Evolutionary conservation across 352 stramenopile genomes (phyloP), one percentile per base, ranked within the genome.

Genomic region (Phytophthora pisi): DNA sequence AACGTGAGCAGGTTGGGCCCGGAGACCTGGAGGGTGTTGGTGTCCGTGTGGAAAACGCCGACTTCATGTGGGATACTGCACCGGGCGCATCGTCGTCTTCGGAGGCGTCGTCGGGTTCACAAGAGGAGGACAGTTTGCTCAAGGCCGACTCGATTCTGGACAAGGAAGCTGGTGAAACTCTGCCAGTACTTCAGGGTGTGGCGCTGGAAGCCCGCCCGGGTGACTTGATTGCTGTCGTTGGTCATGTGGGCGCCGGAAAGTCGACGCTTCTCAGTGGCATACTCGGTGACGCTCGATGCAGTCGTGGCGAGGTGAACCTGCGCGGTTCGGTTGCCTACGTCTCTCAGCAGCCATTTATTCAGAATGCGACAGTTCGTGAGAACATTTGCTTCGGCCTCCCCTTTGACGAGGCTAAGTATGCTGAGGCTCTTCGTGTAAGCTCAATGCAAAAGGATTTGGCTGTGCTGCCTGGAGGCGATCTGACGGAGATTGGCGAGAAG

Each of bases 341-440:
- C 45, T 81, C 93, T 11, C 97, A 99, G 73, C 96, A 92, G 28
- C 89, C 97, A 7, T 99, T 98, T 64, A 99, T 99, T 62, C 88
- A 99, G 62, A 99, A 99, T 68, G 97, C 93, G 9, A 98, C 90
- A 3, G 73, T 99, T 16, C 82, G 89, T 18, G 94, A 98, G 46
- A 99, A 99, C 75, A 98, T 99, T 71, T 88, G 98, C 52, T 99
- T 99, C 73, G 86, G 95, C 6, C 70, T 92, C 13, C 79, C 79
- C 0, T 97, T 90, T 31, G 75, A 96, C 23, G 72, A 75, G 9
- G 71, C 66, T 0, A 78, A 77, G 18, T 95, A 95, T 65, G 49
- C 93, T 15, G 66, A 83, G 38, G 79, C 81, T 3, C 24, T 92
- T 3, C 72, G 70, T 16, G 78, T 81, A 10, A 88, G 84, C 38